Evolutionary conservation across 306 rosid species (phyloP).

Genomic region (Inga laurina): DNA sequence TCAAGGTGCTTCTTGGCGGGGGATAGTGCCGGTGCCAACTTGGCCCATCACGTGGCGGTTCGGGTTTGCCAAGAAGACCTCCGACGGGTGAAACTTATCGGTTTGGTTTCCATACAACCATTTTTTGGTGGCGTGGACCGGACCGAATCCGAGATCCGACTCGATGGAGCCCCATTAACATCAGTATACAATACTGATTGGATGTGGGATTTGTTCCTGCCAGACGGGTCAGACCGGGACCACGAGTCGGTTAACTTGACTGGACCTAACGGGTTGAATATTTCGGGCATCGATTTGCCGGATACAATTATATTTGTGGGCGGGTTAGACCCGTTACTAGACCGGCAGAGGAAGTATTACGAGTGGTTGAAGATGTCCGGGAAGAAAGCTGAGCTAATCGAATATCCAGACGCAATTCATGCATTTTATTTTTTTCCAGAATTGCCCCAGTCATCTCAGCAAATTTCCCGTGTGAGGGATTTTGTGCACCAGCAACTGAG

Average conservation of each 20-base stretch:
- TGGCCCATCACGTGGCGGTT: constrained; percentile 57
- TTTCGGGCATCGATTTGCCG: constrained; percentile 44
- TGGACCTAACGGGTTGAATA: constrained; percentile 41
- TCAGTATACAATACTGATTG: constrained; percentile 41
- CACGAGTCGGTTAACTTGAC: constrained; percentile 45
- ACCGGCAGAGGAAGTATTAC: constrained; percentile 51
- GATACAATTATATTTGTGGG: constrained; percentile 43
- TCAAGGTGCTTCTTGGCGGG: constrained; percentile 53
- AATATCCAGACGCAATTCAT: not conserved
- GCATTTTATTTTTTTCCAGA: constrained; percentile 2
- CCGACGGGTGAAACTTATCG: not conserved
- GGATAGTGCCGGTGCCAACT: constrained; percentile 64
- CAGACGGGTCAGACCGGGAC: constrained; percentile 35
- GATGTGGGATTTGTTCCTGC: constrained; percentile 49
- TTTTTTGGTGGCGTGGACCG: constrained; percentile 65
- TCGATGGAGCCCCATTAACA: constrained; percentile 24
- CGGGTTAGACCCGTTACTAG: constrained; percentile 59
- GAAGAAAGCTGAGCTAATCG: not conserved
- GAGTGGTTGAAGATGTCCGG: constrained; percentile 39
- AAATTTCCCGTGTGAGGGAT: constrained; percentile 33
- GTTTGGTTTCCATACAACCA: constrained; percentile 56
- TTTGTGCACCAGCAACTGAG: constrained; percentile 16
- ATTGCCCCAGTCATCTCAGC: constrained; percentile 32
- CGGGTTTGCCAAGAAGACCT: constrained; percentile 19
- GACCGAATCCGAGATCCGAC: constrained; percentile 50